A percentile compares a stretch with the other conserved stretches of the same genome.
These are phyloP conservation scores for Paecilomyces dactylethromorphus DNA, from an alignment of 2,329 filamentous ascomycete genomes.

Conservation along the genomic window DNA sequence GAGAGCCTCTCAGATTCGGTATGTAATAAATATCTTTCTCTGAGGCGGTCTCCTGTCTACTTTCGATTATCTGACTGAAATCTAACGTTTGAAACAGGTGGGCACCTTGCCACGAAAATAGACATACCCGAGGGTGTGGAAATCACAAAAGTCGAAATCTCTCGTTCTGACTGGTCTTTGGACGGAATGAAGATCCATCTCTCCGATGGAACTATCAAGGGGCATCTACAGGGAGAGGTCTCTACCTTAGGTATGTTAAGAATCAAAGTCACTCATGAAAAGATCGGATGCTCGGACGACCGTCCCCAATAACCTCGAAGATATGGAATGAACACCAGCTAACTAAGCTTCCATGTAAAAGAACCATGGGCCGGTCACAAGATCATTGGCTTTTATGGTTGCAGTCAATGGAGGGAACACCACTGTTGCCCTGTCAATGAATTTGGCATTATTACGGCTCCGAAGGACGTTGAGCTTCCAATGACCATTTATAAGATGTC, in stretches of 20 bases:
- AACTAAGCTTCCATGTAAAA: neutral
- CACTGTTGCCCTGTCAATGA: conserved; percentile 21
- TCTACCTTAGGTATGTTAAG: neutral
- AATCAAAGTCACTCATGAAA: neutral
- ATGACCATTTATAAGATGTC: conserved; percentile 35
- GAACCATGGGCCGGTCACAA: conserved; percentile 21
- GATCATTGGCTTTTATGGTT: conserved; percentile 44
- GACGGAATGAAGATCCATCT: conserved; percentile 25
- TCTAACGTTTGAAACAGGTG: conserved; percentile 4
- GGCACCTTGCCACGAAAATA: conserved; percentile 22
- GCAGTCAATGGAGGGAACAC: conserved; percentile 18
- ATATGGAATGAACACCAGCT: conserved; percentile 18
- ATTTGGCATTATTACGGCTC: conserved; percentile 45
- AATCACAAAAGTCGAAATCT: conserved; percentile 26
- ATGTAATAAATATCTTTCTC: neutral
- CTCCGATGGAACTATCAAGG: conserved; percentile 1
- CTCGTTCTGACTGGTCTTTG: conserved; percentile 8
- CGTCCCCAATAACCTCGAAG: neutral
- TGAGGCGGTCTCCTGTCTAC: neutral
- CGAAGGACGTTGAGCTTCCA: conserved; percentile 34
- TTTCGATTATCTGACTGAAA: neutral
- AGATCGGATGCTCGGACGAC: neutral
- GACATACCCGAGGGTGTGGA: conserved; percentile 18
- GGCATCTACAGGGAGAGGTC: neutral
- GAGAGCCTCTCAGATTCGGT: conserved; percentile 25